A percentile compares a stretch with the other conserved stretches of the same genome.
Evolutionary conservation across 495 filamentous ascomycete genomes (phyloP).

Genomic region (Niebla homalea): DNA sequence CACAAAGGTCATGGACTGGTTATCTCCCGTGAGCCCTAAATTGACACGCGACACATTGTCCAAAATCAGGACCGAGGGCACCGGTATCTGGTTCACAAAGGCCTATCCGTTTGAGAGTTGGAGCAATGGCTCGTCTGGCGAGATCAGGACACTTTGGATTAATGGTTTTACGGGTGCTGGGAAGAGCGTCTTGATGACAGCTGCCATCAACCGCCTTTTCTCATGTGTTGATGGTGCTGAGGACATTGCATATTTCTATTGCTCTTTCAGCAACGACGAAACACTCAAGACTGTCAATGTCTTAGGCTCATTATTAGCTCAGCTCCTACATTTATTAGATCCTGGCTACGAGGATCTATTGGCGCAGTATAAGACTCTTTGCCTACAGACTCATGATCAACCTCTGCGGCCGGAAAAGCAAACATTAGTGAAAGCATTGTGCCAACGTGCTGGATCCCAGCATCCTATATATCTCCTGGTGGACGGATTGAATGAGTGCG

Average conservation of each 20-base stretch:
- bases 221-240: not conserved
- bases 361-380: not conserved
- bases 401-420: not conserved
- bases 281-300: not conserved
- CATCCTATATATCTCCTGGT: not conserved
- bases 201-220: not conserved
- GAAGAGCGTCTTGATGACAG: constrained; percentile 1
- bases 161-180: constrained; percentile 3
- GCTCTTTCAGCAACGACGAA: constrained; percentile 8
- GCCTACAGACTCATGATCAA: not conserved
- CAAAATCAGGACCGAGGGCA: constrained; percentile 1
- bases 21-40: constrained; percentile 2
- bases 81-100: constrained; percentile 3
- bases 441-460: not conserved
- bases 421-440: not conserved
- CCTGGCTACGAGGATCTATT: not conserved
- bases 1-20: constrained; percentile 2
- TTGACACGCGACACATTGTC: not conserved
- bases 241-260: constrained; percentile 10
- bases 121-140: not conserved
- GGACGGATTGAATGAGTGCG: constrained; percentile 10
- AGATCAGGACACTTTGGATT: not conserved
- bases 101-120: not conserved
- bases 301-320: constrained; percentile 5
- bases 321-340: not conserved